Base-by-base conservation (phyloP, 805 yeast genomes). In the Helenozyma rhizophorensis region DNA sequence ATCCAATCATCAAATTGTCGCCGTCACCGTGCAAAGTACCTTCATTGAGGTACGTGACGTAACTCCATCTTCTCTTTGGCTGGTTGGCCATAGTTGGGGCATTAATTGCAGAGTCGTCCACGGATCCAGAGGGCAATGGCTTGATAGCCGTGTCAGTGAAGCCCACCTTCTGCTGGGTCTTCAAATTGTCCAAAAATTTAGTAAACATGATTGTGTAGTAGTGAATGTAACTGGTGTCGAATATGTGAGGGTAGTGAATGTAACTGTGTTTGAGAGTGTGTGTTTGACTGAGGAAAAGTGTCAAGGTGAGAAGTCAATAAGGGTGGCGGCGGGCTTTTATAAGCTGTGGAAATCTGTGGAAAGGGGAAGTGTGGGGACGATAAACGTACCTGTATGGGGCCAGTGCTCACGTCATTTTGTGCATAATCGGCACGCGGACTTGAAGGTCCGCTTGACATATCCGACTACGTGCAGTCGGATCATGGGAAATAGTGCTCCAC, bases 1-100 rank as follows among this genome's bases (percentile, higher is more conserved):
- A 45, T 2, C 50, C 50, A 12, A 45, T 32, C 45, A 45, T 42
- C 36, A 45, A 40, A 32, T 45, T 41, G 34, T 45, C 50, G 32
- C 30, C 47, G 28, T 45, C 47, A 2, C 43, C 50, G 24, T 37
- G 48, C 33, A 43, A 43, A 6, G 48, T 41, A 25, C 50, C 50
- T 16, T 33, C 33, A 42, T 45, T 34, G 13, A 45, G 39, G 30
- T 41, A 43, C 3, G 50, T 43, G 25, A 39, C 45, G 18, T 43
- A 40, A 22, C 50, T 43, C 48, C 50, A 43, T 13, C 50, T 46
- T 21, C 50, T 46, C 36, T 34, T 41, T 9, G 29, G 25, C 14
- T 33, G 35, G 24, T 36, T 30, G 9, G 24, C 13, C 14, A 34
- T 36, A 12, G 32, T 29, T 10, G 31, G 23, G 8, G 23, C 31